phyloP scores from a whole-genome alignment of 2,329 filamentous ascomycete genomes.

The Cordyceps cateniannulata region DNA sequence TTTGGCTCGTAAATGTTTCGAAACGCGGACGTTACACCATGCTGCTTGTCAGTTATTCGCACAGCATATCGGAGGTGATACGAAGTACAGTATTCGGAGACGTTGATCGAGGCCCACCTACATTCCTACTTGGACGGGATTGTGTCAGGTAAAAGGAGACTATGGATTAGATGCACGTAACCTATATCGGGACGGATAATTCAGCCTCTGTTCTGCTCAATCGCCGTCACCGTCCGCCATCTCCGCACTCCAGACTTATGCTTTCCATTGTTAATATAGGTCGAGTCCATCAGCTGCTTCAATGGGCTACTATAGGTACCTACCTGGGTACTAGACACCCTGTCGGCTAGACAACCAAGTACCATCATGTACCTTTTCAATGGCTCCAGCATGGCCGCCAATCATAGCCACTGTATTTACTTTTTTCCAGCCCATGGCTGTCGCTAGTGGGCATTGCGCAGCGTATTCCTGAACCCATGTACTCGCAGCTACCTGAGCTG shows the following conservation, averaged over 20 bases:
- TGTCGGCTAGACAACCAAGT: slow-evolving; percentile 11
- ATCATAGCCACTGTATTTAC: not conserved
- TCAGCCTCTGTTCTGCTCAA: not conserved
- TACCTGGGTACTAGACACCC: not conserved
- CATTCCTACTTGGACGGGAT: not conserved
- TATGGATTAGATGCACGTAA: not conserved
- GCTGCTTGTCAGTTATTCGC: not conserved
- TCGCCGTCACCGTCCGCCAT: not conserved
- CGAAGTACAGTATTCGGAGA: not conserved
- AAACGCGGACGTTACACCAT: not conserved
- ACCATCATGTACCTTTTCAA: not conserved
- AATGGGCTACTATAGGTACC: too few species aligned
- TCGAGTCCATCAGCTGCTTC: not conserved
- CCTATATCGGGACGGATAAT: not conserved
- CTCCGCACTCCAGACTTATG: not conserved
- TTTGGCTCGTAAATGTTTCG: not conserved
- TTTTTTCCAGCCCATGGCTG: not conserved
- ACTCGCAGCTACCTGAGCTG: not conserved
- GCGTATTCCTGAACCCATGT: not conserved
- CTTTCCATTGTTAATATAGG: too few species aligned
- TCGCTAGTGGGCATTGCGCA: not conserved
- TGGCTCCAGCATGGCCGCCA: not conserved
- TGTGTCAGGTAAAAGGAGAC: not conserved
- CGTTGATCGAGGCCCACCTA: not conserved
- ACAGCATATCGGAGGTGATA: not conserved